These are phyloP conservation scores for Neurospora sublineolata DNA, from an alignment of 495 filamentous ascomycete species.

Conservation along the genomic window DNA sequence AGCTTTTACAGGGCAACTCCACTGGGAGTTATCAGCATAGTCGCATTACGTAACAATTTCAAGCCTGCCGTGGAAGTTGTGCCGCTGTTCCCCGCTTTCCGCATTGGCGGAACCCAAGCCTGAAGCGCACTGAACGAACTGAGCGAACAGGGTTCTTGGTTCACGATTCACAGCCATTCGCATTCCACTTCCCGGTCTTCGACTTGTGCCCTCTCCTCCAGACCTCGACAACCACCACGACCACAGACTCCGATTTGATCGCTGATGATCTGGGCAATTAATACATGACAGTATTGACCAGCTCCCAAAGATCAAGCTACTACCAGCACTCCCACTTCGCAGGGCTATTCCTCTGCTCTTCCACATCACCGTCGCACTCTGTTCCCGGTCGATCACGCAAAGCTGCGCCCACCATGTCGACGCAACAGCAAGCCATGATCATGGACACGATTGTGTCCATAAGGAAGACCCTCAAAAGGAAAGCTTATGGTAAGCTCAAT, in stretches of 20 bases:
- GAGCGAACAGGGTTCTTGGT: neutral
- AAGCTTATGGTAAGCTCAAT: slow-evolving; percentile 15
- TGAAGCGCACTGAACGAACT: neutral
- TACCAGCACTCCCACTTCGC: neutral
- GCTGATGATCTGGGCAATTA: neutral
- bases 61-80: neutral
- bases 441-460: slow-evolving; percentile 19
- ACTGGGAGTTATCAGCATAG: neutral
- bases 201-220: neutral
- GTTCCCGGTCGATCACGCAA: neutral
- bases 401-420: slow-evolving; percentile 14
- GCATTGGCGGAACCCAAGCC: neutral
- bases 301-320: neutral
- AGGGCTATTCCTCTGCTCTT: neutral
- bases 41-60: neutral
- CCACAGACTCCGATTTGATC: neutral
- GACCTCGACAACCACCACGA: neutral
- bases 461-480: slow-evolving; percentile 17
- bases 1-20: no score
- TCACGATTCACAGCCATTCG: neutral
- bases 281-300: neutral
- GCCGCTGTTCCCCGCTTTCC: neutral
- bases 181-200: neutral
- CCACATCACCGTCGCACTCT: neutral
- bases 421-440: slow-evolving; percentile 21